phyloP scores from a whole-genome alignment of 331 rosid genomes.

The Cucumis variabilis region DNA sequence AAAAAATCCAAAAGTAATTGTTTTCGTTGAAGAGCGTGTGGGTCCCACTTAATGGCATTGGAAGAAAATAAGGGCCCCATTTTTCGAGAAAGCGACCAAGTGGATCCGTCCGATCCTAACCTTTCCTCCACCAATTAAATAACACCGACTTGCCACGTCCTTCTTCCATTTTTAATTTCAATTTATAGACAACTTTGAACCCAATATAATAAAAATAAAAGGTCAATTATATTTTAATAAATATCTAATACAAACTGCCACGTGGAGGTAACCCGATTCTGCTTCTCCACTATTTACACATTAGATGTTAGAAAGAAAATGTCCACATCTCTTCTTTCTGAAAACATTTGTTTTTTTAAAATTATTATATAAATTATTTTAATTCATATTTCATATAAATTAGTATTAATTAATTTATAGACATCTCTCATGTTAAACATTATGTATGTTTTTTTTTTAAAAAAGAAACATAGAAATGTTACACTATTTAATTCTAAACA shows the following conservation, averaged over 20 bases:
- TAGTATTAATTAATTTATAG: no score
- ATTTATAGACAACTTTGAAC: neutral
- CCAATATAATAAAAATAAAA: no score
- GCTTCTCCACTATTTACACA: neutral
- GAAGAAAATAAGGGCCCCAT: neutral
- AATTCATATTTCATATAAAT: no score
- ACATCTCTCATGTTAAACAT: no score
- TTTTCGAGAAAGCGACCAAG: neutral
- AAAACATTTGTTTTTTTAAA: no score
- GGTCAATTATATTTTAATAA: neutral
- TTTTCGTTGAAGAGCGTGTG: neutral
- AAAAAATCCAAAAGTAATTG: neutral
- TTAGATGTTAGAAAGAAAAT: neutral
- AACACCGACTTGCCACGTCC: constrained; percentile 18
- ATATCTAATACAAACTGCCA: neutral
- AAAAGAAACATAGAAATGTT: no score
- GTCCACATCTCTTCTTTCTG: neutral
- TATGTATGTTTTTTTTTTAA: no score
- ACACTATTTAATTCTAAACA: no score
- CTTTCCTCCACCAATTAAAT: neutral
- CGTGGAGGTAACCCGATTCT: constrained; percentile 14
- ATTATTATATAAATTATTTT: no score
- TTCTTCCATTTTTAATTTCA: neutral
- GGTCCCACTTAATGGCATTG: neutral
- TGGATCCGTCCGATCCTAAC: constrained; percentile 24